Evolutionary conservation across 371 early-diverging fungal species (phyloP).

Genomic region (Mucor lusitanicus): DNA sequence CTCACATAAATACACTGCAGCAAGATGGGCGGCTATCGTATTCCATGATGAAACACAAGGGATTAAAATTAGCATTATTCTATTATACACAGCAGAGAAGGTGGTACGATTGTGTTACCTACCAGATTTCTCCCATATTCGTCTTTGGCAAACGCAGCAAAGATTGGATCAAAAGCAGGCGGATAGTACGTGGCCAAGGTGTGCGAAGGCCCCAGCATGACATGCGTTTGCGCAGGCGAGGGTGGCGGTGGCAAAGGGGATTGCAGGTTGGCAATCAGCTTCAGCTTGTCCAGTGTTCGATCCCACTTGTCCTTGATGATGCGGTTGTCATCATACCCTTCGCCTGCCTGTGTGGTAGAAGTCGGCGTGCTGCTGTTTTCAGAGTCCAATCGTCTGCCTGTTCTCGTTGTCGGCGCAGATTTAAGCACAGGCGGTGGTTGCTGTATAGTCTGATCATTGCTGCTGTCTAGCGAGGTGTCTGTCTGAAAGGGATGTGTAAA

Average conservation of each 20-base stretch:
- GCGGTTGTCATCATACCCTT: conserved; percentile 8
- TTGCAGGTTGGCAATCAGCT: conserved; percentile 32
- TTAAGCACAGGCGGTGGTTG: not conserved
- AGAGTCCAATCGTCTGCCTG: not conserved
- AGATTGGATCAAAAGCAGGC: conserved; percentile 46
- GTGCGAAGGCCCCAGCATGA: conserved; percentile 18
- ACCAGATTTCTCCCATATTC: conserved; percentile 46
- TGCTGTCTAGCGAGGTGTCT: not conserved
- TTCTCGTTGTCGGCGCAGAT: not conserved
- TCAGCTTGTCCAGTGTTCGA: conserved; percentile 39
- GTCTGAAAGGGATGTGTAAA: conserved; percentile 36
- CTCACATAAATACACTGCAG: conserved; percentile 39
- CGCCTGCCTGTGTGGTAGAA: not conserved
- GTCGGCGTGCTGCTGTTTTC: not conserved
- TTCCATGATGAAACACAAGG: not conserved
- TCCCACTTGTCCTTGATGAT: conserved; percentile 39
- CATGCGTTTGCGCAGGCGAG: not conserved
- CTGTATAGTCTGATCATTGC: not conserved
- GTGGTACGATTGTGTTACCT: conserved; percentile 9
- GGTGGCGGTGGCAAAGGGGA: not conserved
- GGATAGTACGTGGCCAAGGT: conserved; percentile 46
- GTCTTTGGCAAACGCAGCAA: conserved; percentile 42
- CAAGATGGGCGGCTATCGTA: conserved; percentile 43
- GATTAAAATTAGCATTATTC: not conserved
- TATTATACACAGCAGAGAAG: not conserved